These are phyloP conservation scores for Penicillium desertorum DNA, from an alignment of 495 filamentous ascomycete genomes.

Conservation along the genomic window DNA sequence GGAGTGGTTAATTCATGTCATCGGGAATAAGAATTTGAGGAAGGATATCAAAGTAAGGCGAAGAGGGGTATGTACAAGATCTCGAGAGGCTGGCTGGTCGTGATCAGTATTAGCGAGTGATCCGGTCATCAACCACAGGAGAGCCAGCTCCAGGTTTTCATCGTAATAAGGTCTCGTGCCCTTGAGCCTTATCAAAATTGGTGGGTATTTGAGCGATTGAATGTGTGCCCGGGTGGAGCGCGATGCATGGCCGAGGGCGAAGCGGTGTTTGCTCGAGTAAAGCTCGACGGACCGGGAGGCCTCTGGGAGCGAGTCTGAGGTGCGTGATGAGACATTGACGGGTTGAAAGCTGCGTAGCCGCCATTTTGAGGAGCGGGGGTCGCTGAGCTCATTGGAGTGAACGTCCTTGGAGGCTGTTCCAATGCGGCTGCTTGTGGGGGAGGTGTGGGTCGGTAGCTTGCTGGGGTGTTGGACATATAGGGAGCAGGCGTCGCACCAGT, in stretches of 20 bases:
- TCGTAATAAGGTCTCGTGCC: conserved; percentile 13
- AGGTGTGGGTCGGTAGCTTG: conserved; percentile 23
- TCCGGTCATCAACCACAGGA: conserved; percentile 24
- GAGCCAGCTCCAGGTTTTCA: conserved; percentile 23
- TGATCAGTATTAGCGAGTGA: conserved; percentile 23
- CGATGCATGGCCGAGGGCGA: conserved; percentile 28
- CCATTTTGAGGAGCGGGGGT: conserved; percentile 11
- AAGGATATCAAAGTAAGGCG: conserved; percentile 8
- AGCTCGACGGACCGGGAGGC: conserved; percentile 15
- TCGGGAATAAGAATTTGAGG: background rate
- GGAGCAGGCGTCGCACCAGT: conserved; percentile 13
- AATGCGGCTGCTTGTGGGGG: conserved; percentile 11
- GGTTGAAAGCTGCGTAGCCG: conserved; percentile 27
- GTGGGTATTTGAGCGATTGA: conserved; percentile 29
- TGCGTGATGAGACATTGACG: conserved; percentile 11
- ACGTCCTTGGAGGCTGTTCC: conserved; percentile 14
- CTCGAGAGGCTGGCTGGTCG: conserved; percentile 23
- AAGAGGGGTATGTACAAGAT: conserved; percentile 26
- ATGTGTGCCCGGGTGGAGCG: conserved; percentile 25
- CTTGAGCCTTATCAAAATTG: conserved; percentile 20
- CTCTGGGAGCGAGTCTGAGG: conserved; percentile 16
- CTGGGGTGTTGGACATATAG: conserved; percentile 7
- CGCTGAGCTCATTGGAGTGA: conserved; percentile 16
- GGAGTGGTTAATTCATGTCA: conserved; percentile 1
- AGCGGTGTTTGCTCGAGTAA: conserved; percentile 25